phyloP scores from a whole-genome alignment of 352 stramenopile species.

The Phytophthora litchii region DNA sequence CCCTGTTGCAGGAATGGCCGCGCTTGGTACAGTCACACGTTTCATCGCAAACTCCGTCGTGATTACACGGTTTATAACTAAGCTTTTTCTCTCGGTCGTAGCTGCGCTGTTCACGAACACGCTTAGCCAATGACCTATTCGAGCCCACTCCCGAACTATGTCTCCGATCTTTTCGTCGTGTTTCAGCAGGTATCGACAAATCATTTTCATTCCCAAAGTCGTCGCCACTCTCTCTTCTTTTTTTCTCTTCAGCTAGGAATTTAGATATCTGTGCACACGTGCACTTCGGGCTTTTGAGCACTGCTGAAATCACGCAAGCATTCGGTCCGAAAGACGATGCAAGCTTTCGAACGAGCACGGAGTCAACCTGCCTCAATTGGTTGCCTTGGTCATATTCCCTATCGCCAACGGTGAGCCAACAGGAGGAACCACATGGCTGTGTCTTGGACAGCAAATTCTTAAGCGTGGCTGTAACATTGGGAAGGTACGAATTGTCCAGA shows the following conservation, averaged over 20 bases:
- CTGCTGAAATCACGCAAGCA: conserved; percentile 48
- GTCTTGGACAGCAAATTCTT: conserved; percentile 29
- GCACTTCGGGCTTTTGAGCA: conserved; percentile 43
- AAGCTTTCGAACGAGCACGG: conserved; percentile 61
- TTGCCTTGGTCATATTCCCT: background rate
- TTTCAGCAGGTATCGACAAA: conserved; percentile 13
- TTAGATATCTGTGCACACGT: conserved; percentile 38
- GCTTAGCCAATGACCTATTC: conserved; percentile 36
- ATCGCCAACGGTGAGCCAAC: conserved; percentile 38
- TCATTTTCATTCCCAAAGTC: conserved; percentile 9
- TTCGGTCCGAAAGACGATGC: conserved; percentile 44
- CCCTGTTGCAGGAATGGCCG: conserved; percentile 61
- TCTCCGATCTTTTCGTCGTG: conserved; percentile 20
- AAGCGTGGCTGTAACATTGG: conserved; percentile 33
- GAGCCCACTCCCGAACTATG: conserved; percentile 10
- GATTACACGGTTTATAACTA: conserved; percentile 68
- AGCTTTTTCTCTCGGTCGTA: conserved; percentile 56
- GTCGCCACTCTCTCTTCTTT: conserved; percentile 34
- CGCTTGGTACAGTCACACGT: conserved; percentile 59
- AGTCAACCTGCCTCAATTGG: conserved; percentile 36
- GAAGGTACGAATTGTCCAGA: conserved; percentile 65
- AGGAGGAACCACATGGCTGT: conserved; percentile 41
- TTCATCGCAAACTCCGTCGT: conserved; percentile 58
- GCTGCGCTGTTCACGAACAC: conserved; percentile 43
- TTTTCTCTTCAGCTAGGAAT: conserved; percentile 38